Base-by-base conservation (phyloP, 257 asterid species). In the Rehmannia glutinosa region DNA sequence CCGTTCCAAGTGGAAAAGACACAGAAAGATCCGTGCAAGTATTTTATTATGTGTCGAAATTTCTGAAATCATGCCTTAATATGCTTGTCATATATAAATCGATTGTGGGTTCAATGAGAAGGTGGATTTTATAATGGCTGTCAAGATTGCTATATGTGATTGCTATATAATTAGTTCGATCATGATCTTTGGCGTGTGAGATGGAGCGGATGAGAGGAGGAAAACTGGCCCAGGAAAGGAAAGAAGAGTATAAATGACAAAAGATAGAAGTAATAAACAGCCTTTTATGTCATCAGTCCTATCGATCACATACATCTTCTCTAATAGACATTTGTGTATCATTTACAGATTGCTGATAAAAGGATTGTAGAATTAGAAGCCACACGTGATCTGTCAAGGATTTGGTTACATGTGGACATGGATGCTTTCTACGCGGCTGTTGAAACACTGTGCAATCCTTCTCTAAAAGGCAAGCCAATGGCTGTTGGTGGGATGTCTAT, bases 351-450 rank as follows among this genome's bases (percentile, higher is more conserved):
- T 69, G 91, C 96, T 55, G 95, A 94, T 70, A 80, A 79, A 49
- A 83, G 69, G 85, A 75, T 94, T 36, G 60, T 82, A 20, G 97
- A 88, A 65, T 82, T 94, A 60, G 99, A 94, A 79, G 85, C 80
- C 58, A 79, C 84, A 6, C 96, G 96, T 27, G 96, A 90, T 78
- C 74, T 90, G 67, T 86, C 96, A 41, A 90, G 86, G 82, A 81
- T 80, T 74, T 94, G 97, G 99, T 77, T 94, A 30, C 99, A 94
- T 53, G 96, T 94, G 66, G 99, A 90, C 80, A 94, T 94, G 99
- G 97, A 94, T 88, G 99, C 99, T 62, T 94, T 94, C 50, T 94
- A 83, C 68, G 99, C 97, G 12, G 96, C 99, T 55, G 96, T 83
- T 72, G 99, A 94, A 65, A 88, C 96, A 54, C 80, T 88, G 67